phyloP scores from a whole-genome alignment of 306 rosid species.

The Carpinus fangiana region DNA sequence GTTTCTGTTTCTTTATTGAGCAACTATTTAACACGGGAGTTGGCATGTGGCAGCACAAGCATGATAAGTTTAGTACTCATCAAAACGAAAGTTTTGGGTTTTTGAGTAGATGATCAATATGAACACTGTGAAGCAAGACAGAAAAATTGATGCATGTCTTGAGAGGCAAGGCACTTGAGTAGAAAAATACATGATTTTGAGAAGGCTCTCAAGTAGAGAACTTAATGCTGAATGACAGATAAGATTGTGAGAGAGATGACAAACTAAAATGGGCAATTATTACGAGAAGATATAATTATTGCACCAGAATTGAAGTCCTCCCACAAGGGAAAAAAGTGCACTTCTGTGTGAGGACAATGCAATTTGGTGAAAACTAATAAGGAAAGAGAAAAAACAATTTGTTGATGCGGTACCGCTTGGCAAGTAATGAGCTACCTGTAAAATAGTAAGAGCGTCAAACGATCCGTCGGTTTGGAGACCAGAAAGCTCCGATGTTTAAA shows the following conservation, averaged over 20 bases:
- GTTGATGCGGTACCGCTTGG: too few species aligned
- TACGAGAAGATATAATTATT: neutral
- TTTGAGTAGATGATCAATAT: slow-evolving; percentile 19
- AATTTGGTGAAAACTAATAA: too few species aligned
- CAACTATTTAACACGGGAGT: neutral
- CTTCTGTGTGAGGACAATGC: too few species aligned
- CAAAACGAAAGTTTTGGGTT: neutral
- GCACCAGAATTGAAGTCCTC: neutral
- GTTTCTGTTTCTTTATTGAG: neutral
- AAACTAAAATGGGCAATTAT: neutral
- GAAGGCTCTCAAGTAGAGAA: slow-evolving; percentile 25
- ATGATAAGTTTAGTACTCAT: neutral
- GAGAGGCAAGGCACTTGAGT: slow-evolving; percentile 28
- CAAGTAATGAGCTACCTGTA: too few species aligned
- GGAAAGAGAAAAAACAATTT: too few species aligned
- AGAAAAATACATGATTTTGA: slow-evolving; percentile 19
- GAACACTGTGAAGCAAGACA: neutral
- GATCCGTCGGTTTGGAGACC: too few species aligned
- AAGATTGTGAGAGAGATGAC: neutral
- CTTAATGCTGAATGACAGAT: slow-evolving; percentile 24
- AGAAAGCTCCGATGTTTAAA: too few species aligned
- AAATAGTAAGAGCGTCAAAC: too few species aligned
- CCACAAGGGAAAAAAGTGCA: neutral
- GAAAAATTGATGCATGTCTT: neutral
- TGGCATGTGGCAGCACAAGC: neutral